A percentile compares a stretch with the other conserved stretches of the same genome.
These are phyloP conservation scores for Persicaria maculosa DNA, from an alignment of 148 eudicot genomes.

Conservation along the genomic window DNA sequence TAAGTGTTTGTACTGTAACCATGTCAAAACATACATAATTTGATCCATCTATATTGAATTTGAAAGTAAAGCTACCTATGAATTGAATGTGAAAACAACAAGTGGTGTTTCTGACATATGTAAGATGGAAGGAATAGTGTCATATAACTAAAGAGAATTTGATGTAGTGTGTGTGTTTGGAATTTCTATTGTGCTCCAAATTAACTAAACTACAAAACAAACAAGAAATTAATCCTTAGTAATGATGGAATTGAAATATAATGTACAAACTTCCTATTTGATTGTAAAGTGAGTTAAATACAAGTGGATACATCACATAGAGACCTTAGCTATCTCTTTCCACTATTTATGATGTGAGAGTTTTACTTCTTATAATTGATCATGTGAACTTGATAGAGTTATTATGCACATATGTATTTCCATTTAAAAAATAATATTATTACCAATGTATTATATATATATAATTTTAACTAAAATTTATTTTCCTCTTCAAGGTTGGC, in stretches of 20 bases:
- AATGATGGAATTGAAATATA: neutral
- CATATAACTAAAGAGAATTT: no score
- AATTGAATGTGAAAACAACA: no score
- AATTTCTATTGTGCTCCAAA: neutral
- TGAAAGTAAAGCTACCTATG: no score
- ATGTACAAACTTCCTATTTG: neutral
- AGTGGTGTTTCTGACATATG: no score
- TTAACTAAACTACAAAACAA: neutral
- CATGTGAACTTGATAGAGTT: neutral
- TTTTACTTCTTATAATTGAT: neutral
- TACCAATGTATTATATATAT: neutral
- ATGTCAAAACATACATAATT: no score
- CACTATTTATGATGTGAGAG: conserved; percentile 3
- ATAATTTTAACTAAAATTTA: neutral
- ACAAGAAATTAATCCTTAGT: neutral
- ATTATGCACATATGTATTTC: neutral
- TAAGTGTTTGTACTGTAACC: no score
- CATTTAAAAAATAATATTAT: neutral
- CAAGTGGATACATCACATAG: conserved; percentile 9
- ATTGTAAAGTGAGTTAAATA: neutral
- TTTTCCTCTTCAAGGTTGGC: neutral
- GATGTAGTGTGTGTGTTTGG: no score
- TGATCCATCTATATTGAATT: no score
- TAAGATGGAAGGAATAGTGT: no score
- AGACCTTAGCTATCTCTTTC: conserved; percentile 11